Evolutionary conservation across 108 stramenopile species (phyloP).

Genomic region (Schizochytrium sp.): DNA sequence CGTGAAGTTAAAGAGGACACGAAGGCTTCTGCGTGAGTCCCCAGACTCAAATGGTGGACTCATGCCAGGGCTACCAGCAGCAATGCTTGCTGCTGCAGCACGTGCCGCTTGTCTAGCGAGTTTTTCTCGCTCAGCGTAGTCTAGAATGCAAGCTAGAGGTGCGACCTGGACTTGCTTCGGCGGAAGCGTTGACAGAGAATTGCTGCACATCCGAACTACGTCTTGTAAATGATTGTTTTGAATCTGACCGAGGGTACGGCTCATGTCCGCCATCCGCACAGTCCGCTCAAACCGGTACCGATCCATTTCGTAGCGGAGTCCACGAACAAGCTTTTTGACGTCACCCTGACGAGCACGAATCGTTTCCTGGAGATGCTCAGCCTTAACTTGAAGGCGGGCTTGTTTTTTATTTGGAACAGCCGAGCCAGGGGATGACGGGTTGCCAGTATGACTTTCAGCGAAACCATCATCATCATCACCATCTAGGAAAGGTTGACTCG

Average conservation of each 20-base stretch:
- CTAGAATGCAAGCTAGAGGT: constrained; percentile 52
- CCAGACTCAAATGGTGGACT: background rate
- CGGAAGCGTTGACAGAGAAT: background rate
- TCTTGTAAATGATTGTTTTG: constrained; percentile 16
- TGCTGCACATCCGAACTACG: constrained; percentile 10
- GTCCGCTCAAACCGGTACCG: constrained; percentile 51
- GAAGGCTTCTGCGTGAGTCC: background rate
- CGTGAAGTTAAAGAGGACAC: constrained; percentile 38
- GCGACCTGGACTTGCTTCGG: background rate
- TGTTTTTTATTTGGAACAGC: constrained; percentile 38
- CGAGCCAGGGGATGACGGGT: background rate
- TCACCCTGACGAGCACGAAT: constrained; percentile 26
- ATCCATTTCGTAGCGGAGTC: constrained; percentile 41
- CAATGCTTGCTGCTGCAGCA: background rate
- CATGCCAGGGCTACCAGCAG: background rate
- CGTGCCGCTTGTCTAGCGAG: background rate
- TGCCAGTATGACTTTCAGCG: background rate
- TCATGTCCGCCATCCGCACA: background rate
- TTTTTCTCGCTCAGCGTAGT: constrained; percentile 7
- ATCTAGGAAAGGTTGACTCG: background rate
- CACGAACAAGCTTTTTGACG: constrained; percentile 24
- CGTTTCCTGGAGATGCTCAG: background rate
- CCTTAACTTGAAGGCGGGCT: background rate
- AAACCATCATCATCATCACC: background rate
- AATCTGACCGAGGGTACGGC: background rate